Evolutionary conservation across 1,284 basidiomycete genomes (phyloP), one percentile per base, ranked within the genome.

Genomic region (Boletellus sp.): DNA sequence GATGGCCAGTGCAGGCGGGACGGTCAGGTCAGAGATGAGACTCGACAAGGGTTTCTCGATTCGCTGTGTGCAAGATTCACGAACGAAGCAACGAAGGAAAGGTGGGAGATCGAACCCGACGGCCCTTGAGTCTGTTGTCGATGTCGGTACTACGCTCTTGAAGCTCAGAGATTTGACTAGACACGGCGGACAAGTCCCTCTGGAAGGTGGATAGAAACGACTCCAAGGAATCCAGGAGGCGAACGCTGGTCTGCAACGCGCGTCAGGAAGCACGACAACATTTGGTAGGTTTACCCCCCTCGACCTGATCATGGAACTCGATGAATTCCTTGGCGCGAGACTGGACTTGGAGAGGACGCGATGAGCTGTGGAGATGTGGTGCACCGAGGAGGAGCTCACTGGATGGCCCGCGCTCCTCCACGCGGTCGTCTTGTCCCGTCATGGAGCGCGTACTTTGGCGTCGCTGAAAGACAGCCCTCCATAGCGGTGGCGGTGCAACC

Each of bases 191-290:
- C 6, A 99, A 78, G 70, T 99, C 95, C 59, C 81, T 87, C 70
- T 97, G 94, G 63, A 99, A 99, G 0, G 92, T 96, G 2, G 93
- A 93, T 11, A 98, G 79, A 68, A 98, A 98, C 2, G 83, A 78
- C 59, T 95, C 88, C 4, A 99, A 79, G 1, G 91, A 91, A 58
- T 90, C 85, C 43, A 98, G 76, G 38, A 97, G 77, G 58, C 79
- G 76, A 45, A 86, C 75, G 65, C 90, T 90, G 42, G 85, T 83
- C 89, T 92, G 58, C 18, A 44, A 51, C 44, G 33, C 49, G 53
- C 35, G 44, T 54, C 21, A 56, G 44, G 40, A 22, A 52, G 32
- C 40, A 36, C 8, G 44, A 44, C 26, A 13, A n/a, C 47, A 50
- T 40, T 35, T 11, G 37, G 16, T 22, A 28, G 53, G 46, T 47